These are phyloP conservation scores for Xylaria sp. DNA, from an alignment of 2,329 filamentous ascomycete species.

Conservation along the genomic window DNA sequence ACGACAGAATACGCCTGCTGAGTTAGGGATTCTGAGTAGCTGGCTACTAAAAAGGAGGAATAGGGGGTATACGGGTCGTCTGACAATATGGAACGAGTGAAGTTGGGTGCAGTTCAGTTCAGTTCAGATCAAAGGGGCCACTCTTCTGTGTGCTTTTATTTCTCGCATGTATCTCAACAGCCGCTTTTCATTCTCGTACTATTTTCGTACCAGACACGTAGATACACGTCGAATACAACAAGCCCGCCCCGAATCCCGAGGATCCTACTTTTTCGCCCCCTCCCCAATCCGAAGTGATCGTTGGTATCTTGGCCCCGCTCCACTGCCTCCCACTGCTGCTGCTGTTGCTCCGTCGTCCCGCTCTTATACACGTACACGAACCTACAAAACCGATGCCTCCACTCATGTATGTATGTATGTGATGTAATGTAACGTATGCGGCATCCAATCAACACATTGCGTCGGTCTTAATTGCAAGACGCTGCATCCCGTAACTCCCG, in stretches of 20 bases:
- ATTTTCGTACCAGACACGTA: not conserved
- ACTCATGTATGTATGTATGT: no score
- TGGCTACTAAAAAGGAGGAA: no score
- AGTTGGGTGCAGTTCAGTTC: no score
- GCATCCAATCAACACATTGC: constrained; percentile 5
- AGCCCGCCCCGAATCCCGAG: not conserved
- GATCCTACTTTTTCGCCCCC: not conserved
- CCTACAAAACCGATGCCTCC: not conserved
- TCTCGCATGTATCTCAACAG: no score
- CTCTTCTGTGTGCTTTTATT: no score
- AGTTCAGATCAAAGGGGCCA: no score
- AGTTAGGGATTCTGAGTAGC: no score
- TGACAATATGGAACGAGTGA: no score
- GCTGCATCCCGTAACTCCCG: constrained; percentile 13
- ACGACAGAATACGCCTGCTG: no score
- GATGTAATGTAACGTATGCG: constrained; percentile 15
- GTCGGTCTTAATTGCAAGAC: not conserved
- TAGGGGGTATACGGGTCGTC: no score
- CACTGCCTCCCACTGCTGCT: not conserved
- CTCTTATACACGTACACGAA: not conserved
- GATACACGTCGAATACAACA: not conserved
- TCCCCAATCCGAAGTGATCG: not conserved
- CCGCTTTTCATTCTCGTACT: not conserved
- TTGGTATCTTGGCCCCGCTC: not conserved
- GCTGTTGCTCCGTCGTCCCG: no score